These are phyloP conservation scores for Maudiozyma turicensis DNA, from an alignment of 805 yeast genomes.

Conservation along the genomic window DNA sequence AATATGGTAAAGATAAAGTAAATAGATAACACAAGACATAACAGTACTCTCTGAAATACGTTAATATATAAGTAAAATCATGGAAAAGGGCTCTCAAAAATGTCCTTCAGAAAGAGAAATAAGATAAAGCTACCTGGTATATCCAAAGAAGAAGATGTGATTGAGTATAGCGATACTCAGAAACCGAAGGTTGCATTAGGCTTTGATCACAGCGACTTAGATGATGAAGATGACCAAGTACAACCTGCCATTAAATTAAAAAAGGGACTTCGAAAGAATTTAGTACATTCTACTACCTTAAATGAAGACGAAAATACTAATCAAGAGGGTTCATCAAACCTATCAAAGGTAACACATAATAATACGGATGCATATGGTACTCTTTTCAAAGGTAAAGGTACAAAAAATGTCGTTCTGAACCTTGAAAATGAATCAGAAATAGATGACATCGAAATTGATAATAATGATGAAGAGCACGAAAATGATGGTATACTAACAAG, in stretches of 20 bases:
- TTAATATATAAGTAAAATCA: not conserved
- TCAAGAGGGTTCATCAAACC: not conserved
- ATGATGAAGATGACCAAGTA: not conserved
- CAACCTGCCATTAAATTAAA: not conserved
- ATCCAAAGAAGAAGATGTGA: not conserved
- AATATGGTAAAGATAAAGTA: too few relatives aligned
- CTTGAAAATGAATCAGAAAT: conserved; percentile 2
- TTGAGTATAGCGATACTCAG: not conserved
- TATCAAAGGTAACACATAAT: too few relatives aligned
- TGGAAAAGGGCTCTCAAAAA: not conserved
- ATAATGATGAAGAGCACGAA: conserved; percentile 1
- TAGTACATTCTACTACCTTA: not conserved
- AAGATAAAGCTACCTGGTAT: conserved; percentile 4
- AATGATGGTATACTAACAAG: not conserved
- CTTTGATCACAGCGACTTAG: too few relatives aligned
- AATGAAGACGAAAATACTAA: not conserved
- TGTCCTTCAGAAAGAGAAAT: conserved; percentile 1
- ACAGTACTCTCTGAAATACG: not conserved
- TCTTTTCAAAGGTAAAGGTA: not conserved
- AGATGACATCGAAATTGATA: not conserved
- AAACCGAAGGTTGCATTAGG: not conserved
- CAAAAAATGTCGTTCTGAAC: not conserved
- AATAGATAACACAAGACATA: too few relatives aligned
- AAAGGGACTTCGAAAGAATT: too few relatives aligned
- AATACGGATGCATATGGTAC: not conserved